A percentile compares a stretch with the other conserved stretches of the same genome.
Conservation (phyloP, 1,284 basidiomycete species). For the Ganoderma resinaceum region DNA sequence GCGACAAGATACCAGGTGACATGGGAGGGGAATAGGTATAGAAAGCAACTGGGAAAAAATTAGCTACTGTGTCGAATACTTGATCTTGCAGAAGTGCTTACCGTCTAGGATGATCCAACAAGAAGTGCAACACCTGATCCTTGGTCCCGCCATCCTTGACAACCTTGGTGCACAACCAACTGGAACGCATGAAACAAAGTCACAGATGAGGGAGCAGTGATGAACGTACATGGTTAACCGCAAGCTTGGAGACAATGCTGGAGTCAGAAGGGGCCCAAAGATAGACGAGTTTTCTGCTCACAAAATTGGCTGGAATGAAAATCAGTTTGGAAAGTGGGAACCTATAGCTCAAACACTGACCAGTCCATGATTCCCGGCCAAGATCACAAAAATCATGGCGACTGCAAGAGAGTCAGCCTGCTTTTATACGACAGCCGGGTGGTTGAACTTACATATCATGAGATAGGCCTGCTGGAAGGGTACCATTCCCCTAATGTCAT, state of each 20-base stretch:
- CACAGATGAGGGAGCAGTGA: neutral
- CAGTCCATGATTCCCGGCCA: conserved; percentile 62
- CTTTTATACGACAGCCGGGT: neutral
- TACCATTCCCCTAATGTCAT: conserved; percentile 54
- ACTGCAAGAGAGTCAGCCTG: conserved; percentile 42
- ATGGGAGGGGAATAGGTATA: conserved; percentile 85
- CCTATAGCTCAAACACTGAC: conserved; percentile 41
- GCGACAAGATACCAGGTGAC: conserved; percentile 84
- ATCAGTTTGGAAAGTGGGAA: neutral
- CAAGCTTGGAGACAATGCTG: conserved; percentile 20
- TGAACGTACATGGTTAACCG: conserved; percentile 33
- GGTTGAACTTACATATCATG: conserved; percentile 53
- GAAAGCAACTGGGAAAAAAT: conserved; percentile 63
- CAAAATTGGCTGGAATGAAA: conserved; percentile 45
- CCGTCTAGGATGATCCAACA: conserved; percentile 83
- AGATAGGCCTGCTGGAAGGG: conserved; percentile 60
- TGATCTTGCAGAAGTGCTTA: conserved; percentile 31
- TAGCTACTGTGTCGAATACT: neutral
- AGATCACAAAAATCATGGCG: conserved; percentile 53
- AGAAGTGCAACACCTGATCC: conserved; percentile 73
- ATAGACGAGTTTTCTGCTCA: conserved; percentile 28
- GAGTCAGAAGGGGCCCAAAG: neutral
- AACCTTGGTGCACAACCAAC: conserved; percentile 58
- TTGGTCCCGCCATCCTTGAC: conserved; percentile 54
- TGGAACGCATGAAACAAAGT: conserved; percentile 28